Base-by-base conservation (phyloP, 116 monocot species). In the Cymodocea nodosa region DNA sequence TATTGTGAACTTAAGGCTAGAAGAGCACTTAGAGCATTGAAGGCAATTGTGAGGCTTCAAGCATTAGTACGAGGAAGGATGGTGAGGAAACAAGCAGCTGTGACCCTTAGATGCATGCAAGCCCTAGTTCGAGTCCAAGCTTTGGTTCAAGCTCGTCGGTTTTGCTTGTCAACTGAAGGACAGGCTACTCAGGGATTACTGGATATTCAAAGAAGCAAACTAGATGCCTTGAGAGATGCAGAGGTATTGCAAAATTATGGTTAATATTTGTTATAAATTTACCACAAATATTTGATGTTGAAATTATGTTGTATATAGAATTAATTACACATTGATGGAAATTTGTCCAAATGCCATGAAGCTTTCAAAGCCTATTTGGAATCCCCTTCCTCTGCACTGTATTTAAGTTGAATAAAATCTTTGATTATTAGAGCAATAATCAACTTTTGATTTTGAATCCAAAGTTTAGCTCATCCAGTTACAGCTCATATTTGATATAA, bases 101-200 rank as follows among this genome's bases (percentile, higher is more conserved):
- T 87, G 62, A 92, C 88, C 1, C 63, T 92, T 22, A 66, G 83
- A 59, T 92, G 92, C 79, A 92, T 92, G 88, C 85, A 83, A 54
- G 92, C 88, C 17, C 78, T 92, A 2, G 85, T 92, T 15, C 70
- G 87, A 36, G 87, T 85, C 9, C 92, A 92, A 54, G 92, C 84
- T 17, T 71, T 80, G 12, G 78, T 92, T 8, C 80, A 85, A 24
- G 92, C 92, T 6, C 71, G 81, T 30, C 78, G 88, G 2, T 79
- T 80, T 0, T 77, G 87, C 25, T 75, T 87, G 77, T 87, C 84
- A 7, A 69, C 77, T 25, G 87, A 91, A 23, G 87, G 81, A 20
- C 79, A 78, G 63, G 87, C 79, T 0, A 84, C 76, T 56, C 83
- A 86, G 66, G 66, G 75, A 71, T 34, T 75, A 52, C 60, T 84